Base-by-base conservation (phyloP, 164 flowering plant species). In the Magnolia officinalis region DNA sequence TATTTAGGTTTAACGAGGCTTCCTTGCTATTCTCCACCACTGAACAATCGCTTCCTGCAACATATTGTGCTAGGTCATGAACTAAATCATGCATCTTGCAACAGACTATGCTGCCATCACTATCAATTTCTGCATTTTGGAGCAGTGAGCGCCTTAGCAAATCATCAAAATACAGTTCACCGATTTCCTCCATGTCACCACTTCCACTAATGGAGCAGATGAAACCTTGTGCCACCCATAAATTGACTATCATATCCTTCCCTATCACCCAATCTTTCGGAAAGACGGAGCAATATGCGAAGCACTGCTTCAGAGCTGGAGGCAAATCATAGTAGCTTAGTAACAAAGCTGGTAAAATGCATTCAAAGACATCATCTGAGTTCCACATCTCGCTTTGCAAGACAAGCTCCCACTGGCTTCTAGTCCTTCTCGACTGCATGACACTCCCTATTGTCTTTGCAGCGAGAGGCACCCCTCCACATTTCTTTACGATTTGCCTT, bases 181-280 rank as follows among this genome's bases (percentile, higher is more conserved):
- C 76, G 8, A 78, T 73, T 50, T 78, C 80, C 63, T 73, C 80
- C n/a, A 78, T 37, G 13, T n/a, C 23, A 14, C 18, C 72, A 8
- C 4, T 49, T 45, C 58, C 73, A 37, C 68, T 26, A 26, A 26
- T 21, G 4, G 68, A 31, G 14, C 18, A 24, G 45, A 78, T 29
- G 29, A 73, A 69, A 8, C 80, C 80, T 67, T 78, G 67, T 21
- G 72, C 76, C 69, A 75, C 75, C 83, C 83, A 81, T 9, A 75
- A n/a, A 31, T 67, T 67, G 16, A 81, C 72, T n/a, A 81, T 18
- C 19, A 20, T 7, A 13, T 75, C 74, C 55, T 75, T 81, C 1
- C 50, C 9, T 20, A 78, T 63, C 0, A 6, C 1, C 7, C n/a
- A 49, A 7, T 72, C 74, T 63, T 78, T 78, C 2, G 81, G 83